Evolutionary conservation across 805 yeast genomes (phyloP).

Genomic region (Kazachstania taianensis): DNA sequence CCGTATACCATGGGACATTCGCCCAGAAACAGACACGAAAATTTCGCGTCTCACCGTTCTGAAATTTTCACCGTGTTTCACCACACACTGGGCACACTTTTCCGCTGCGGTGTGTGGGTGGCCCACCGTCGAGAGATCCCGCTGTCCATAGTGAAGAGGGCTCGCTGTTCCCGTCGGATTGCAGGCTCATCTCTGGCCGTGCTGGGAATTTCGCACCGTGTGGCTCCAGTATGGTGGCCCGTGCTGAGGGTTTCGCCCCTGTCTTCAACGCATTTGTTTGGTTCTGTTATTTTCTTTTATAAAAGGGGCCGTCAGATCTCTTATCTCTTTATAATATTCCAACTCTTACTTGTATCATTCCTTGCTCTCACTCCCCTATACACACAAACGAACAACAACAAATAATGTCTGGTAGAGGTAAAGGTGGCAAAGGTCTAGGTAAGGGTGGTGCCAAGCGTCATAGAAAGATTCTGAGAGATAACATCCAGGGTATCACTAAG

Average conservation of each 20-base stretch:
- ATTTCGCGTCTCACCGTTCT: too few species aligned
- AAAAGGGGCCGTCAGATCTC: neutral
- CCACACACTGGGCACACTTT: too few species aligned
- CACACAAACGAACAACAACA: slow-evolving; percentile 9
- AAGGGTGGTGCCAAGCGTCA: slow-evolving; percentile 99
- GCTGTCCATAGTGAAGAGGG: neutral
- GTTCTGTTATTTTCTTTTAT: neutral
- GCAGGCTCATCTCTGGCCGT: neutral
- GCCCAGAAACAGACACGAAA: neutral
- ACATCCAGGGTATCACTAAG: slow-evolving; percentile 99
- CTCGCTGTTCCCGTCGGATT: neutral
- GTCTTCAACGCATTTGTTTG: neutral
- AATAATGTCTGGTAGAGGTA: slow-evolving; percentile 95
- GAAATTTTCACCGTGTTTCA: too few species aligned
- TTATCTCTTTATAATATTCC: neutral
- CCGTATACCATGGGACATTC: neutral
- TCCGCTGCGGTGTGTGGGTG: too few species aligned
- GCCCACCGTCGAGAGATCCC: neutral
- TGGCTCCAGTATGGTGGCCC: neutral
- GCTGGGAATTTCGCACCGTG: slow-evolving; percentile 1
- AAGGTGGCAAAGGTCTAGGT: slow-evolving; percentile 99
- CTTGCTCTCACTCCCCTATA: slow-evolving; percentile 2
- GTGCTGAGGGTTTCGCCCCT: slow-evolving; percentile 1
- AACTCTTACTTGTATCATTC: neutral
- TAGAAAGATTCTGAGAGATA: slow-evolving; percentile 98